Conservation (phyloP, 2,329 filamentous ascomycete species). For the Xylariaceae sp. region DNA sequence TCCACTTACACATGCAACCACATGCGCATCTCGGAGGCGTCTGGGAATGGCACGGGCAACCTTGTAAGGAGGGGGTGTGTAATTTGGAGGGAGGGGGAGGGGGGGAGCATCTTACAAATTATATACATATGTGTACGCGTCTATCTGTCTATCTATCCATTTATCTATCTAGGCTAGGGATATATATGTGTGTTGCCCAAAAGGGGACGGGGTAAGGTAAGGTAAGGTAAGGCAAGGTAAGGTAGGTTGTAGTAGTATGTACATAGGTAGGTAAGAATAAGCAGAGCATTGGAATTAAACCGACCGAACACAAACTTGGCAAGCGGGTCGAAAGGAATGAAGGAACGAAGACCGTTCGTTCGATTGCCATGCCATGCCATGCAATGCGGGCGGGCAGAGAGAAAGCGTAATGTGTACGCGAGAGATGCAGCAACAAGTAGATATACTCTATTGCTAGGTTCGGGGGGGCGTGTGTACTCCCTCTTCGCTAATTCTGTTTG, state of each 20-base stretch:
- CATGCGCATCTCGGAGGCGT: conserved; percentile 19
- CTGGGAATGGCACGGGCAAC: conserved; percentile 15
- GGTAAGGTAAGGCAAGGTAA: no score
- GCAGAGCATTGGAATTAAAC: no score
- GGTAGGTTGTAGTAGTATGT: no score
- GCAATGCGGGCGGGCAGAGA: conserved; percentile 17
- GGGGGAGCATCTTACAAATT: no score
- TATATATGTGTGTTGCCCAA: no score
- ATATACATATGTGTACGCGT: no score
- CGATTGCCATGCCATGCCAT: conserved; percentile 18
- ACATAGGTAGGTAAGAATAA: no score
- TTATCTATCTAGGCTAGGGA: background rate
- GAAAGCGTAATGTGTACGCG: conserved; percentile 32
- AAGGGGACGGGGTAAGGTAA: no score
- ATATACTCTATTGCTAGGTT: conserved; percentile 6
- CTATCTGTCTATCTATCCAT: background rate
- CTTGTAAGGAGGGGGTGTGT: conserved; percentile 10
- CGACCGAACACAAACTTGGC: no score
- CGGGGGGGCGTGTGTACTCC: background rate
- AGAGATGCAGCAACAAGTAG: conserved; percentile 30
- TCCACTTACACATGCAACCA: conserved; percentile 15
- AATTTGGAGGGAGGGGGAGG: conserved; percentile 12
- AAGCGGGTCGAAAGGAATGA: no score
- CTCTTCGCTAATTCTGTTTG: no score
- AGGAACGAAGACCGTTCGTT: no score